Base-by-base conservation (phyloP, 352 stramenopile species). In the Pythium brassicae region DNA sequence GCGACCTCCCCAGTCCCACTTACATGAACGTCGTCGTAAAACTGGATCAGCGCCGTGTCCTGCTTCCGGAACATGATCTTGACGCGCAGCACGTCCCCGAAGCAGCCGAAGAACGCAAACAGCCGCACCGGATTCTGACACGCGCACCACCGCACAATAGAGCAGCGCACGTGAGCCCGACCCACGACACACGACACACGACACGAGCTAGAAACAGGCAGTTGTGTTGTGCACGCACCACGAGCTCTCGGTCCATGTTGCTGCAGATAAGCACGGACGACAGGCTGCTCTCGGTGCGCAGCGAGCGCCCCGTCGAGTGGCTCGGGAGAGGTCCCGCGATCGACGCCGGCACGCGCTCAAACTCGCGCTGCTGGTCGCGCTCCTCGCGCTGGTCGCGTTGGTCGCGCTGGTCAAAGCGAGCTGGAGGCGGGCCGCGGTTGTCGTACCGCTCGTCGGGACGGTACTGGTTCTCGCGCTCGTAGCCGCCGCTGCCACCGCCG, bases 41-140 rank as follows among this genome's bases (percentile, higher is more conserved):
- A 93, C 61, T 93, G 83, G 45, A 93, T 85, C 20, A 93, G 62
- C 39, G 81, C 81, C 1, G 83, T 91, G 67, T 89, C 83, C 40
- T 84, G 78, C 58, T 93, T 93, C 29, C 79, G 76, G 57, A 91
- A 93, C 83, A 93, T 93, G 61, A 93, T 84, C 58, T 93, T 93
- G 57, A 93, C 76, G 26, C 83, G 83, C 54, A 91, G 53, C 20
- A 93, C 83, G 42, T 93, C 83, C 23, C 83, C 83, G 67, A 88
- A 93, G 61, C 83, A 93, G 15, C 83, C 80, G 61, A 93, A 93
- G 26, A 93, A 76, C 39, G 83, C 90, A 46, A 93, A 93, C 11
- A 91, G 61, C n/a, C 65, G 67, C 8, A 85, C 67, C 6, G 80
- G 76, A 12, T 65, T 79, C 82, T 92, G 59, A 25, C 57, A n/a